A percentile compares a stretch with the other conserved stretches of the same genome.
These are phyloP conservation scores for Fusarium fujikuroi DNA, from an alignment of 2,329 filamentous ascomycete genomes.

Conservation along the genomic window DNA sequence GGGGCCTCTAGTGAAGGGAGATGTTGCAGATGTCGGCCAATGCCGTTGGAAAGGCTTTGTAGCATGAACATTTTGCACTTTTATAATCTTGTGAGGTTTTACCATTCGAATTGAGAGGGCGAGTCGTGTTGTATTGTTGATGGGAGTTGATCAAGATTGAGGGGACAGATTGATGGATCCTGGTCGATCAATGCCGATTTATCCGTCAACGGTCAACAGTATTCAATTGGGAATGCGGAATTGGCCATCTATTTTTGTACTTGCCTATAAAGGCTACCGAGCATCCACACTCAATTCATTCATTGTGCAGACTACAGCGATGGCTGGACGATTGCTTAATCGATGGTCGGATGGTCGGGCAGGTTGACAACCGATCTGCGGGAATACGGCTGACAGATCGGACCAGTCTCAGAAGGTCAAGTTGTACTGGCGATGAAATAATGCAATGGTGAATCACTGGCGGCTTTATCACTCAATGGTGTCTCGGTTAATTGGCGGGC, in stretches of 20 bases:
- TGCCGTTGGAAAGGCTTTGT: not conserved
- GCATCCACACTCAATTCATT: not conserved
- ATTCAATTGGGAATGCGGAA: not conserved
- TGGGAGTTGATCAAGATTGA: not conserved
- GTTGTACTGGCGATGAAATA: not conserved
- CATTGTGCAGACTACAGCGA: not conserved
- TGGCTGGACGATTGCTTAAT: not conserved
- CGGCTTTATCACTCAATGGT: not conserved
- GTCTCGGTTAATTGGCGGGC: not conserved
- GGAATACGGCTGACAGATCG: not conserved
- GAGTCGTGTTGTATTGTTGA: too few species aligned
- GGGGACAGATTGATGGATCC: not conserved
- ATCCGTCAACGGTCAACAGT: conserved; percentile 5
- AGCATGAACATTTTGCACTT: not conserved
- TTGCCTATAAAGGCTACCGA: conserved; percentile 21
- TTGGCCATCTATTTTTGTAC: not conserved
- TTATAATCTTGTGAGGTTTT: not conserved
- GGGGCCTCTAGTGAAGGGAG: conserved; percentile 18
- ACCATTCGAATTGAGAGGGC: not conserved
- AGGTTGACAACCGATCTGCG: not conserved
- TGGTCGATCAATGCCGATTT: conserved; percentile 13
- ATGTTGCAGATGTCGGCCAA: conserved; percentile 3
- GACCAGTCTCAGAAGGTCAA: not conserved
- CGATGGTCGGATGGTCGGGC: not conserved
- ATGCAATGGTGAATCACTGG: not conserved